Evolutionary conservation across 2,329 filamentous ascomycete genomes (phyloP), one percentile per base, ranked within the genome.

Genomic region (Sporothrix pseudoabietina): DNA sequence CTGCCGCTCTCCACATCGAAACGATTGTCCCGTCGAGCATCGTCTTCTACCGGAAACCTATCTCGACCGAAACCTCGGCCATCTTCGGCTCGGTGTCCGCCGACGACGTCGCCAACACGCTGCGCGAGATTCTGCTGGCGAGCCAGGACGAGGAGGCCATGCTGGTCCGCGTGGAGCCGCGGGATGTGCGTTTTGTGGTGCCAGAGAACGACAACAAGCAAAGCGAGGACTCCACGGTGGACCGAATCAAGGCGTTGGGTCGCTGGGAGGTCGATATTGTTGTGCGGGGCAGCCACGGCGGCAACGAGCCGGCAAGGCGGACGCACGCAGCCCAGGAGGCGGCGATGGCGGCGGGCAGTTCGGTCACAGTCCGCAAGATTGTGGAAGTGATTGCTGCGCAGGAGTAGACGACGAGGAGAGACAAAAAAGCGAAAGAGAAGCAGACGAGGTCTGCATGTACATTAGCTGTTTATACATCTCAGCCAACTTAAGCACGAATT

Each of bases 81-180:
- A 84, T 85, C 73, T 84, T 82, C 76, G 83, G 84, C 55, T 84
- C 83, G 69, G 84, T 85, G 7, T 82, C 83, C 32, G 75, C 78
- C 63, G 75, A 69, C 70, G 82, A 85, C 76, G 78, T 85, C 54
- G 77, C 81, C 1, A 76, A 76, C 32, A 66, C 76, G 32, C 77
- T 84, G 76, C 81, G 80, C 71, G 79, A 80, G 71, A 74, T 74
- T n/a, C 77, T 85, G 66, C 76, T 78, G n/a, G 75, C 74, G 76
- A 32, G 78, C 39, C 76, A 72, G 7, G 80, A 81, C 71, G 75
- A 77, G 19, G 79, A 80, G 70, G 82, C 81, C 19, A 79, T 77
- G 71, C 79, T 80, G 52, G 76, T 84, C 3, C 76, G 77, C 22
- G 77, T 85, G n/a, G 81, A 81, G 63, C 76, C 78, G 9, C 79